Percentiles rank a stretch among this genome's conserved stretches.
Conservation (phyloP, 1,284 basidiomycete genomes). For the Agaricales sp. region DNA sequence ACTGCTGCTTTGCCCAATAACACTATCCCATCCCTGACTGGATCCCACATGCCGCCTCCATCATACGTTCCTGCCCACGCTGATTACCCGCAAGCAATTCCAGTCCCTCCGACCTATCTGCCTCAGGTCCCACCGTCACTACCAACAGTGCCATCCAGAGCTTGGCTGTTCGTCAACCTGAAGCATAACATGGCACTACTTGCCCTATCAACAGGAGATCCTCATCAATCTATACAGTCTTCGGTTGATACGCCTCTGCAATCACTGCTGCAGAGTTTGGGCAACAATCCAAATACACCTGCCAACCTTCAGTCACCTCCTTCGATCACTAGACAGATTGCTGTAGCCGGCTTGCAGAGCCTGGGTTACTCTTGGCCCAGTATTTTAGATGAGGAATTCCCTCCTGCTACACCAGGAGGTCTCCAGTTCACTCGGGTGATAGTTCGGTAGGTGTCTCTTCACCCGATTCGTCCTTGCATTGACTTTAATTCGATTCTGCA, state of each 20-base stretch:
- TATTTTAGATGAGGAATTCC: constrained; percentile 48
- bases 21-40: constrained; percentile 9
- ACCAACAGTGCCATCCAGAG: not conserved
- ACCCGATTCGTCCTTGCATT: constrained; percentile 3
- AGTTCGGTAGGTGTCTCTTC: constrained; percentile 41
- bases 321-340: not conserved
- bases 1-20: constrained; percentile 7
- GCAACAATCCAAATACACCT: constrained; percentile 17
- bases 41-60: constrained; percentile 10
- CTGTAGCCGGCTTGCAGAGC: constrained; percentile 13
- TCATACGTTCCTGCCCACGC: constrained; percentile 24
- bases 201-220: constrained; percentile 5
- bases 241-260: too few species aligned
- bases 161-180: not conserved
- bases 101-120: not conserved
- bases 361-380: constrained; percentile 55
- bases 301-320: constrained; percentile 15
- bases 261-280: constrained; percentile 6
- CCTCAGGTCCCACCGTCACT: not conserved
- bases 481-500: constrained; percentile 17
- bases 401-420: constrained; percentile 30
- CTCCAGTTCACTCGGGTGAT: constrained; percentile 47
- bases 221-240: constrained; percentile 5
- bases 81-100: constrained; percentile 12
- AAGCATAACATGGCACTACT: constrained; percentile 10